These are phyloP conservation scores for Aspergillus sp. DNA, from an alignment of 2,329 filamentous ascomycete genomes.

Conservation along the genomic window DNA sequence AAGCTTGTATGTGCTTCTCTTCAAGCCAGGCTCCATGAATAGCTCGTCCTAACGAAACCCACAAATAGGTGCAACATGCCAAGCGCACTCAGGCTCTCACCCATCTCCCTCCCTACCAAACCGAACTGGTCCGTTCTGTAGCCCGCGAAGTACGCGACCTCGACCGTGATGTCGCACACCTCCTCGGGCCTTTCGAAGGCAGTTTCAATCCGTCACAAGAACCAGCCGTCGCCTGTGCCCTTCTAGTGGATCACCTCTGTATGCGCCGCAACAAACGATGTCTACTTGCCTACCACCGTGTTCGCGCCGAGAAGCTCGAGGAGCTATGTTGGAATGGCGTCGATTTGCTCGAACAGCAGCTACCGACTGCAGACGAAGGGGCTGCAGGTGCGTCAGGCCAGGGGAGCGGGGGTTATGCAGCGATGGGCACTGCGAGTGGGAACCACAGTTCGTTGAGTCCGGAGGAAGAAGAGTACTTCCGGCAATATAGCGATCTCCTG, in stretches of 20 bases:
- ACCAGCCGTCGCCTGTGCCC: constrained; percentile 79
- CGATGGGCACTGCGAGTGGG: constrained; percentile 50
- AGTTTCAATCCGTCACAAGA: constrained; percentile 83
- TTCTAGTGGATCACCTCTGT: constrained; percentile 90
- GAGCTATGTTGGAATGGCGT: constrained; percentile 89
- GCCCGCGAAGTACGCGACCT: constrained; percentile 91
- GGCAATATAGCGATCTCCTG: constrained; percentile 86
- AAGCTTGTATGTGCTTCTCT: constrained; percentile 65
- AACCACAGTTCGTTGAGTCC: constrained; percentile 77
- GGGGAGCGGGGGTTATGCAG: constrained; percentile 4
- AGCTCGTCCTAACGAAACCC: neutral
- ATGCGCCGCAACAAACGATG: constrained; percentile 97
- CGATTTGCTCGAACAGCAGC: constrained; percentile 72
- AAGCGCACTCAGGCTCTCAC: constrained; percentile 87
- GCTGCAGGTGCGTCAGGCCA: constrained; percentile 24
- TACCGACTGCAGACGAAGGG: constrained; percentile 53
- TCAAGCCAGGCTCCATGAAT: neutral
- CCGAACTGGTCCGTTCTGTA: constrained; percentile 83
- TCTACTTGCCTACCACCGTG: constrained; percentile 88
- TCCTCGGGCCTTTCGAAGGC: constrained; percentile 79
- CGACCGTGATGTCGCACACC: constrained; percentile 76
- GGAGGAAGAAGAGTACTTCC: constrained; percentile 94
- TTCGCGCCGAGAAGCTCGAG: constrained; percentile 86
- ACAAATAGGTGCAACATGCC: constrained; percentile 79
- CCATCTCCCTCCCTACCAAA: constrained; percentile 87